Evolutionary conservation across 177 flowering plant species (phyloP), one percentile per base, ranked within the genome.

Genomic region (Telopea speciosissima): DNA sequence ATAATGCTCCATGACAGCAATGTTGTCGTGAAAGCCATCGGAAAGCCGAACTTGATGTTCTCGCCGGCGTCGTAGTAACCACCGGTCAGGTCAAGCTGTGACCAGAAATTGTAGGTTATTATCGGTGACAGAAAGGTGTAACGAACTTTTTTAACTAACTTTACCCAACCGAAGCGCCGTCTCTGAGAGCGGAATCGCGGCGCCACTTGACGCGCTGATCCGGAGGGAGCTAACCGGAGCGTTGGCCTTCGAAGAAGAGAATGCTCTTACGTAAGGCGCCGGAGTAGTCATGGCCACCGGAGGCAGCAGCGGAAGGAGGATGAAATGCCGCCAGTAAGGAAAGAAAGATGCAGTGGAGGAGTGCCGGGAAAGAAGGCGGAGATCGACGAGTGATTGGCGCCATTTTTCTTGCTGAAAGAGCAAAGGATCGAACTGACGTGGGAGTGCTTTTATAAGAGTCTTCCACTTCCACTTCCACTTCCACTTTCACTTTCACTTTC

Each of bases 11-110:
- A 93, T 0, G 98, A 79, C 26, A 93, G 81, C 80, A 93, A 21
- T 19, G 98, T 93, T 62, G 87, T 77, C 60, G 96, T 88, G 75
- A 91, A 93, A 0, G 98, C 98, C 98, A 93, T 93, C 24, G 98
- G 98, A 65, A 93, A 93, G 2, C 94, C 94, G 79, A 93, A 93
- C 83, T 93, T 93, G 3, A 93, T 73, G 77, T 93, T 93, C 83
- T 93, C 98, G 1, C 98, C 98, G 16, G 98, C 98, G 78, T 93
- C 98, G 77, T 93, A 93, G 82, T 93, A 93, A 0, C 98, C 98
- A 17, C 98, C 97, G 17, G 83, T 85, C 68, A 94, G 82, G 63
- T 94, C 99, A 62, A 86, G 84, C 97, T 92, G 82, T 68, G 28
- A 11, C 33, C 7, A 40, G 24, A n/a, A 14, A 58, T 26, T 21